Base-by-base conservation (phyloP, 352 stramenopile species). In the Pythium oligandrum region DNA sequence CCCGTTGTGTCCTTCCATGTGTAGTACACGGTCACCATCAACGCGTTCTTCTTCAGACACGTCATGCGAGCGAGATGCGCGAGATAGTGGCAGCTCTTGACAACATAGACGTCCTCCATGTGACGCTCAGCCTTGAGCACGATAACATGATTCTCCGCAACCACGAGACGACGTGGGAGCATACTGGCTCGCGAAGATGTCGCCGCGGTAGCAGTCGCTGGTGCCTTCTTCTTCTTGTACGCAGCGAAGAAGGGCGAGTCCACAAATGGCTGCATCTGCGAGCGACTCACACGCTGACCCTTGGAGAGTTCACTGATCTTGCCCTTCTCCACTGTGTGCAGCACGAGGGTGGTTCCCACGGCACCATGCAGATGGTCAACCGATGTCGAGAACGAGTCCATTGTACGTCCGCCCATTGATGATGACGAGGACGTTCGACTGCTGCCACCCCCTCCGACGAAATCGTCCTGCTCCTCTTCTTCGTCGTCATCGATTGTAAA, bases 11-110 rank as follows among this genome's bases (percentile, higher is more conserved):
- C 51, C 53, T 86, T 80, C 71, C 73, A 91, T 69, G 83, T 91
- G 82, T 92, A 90, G 67, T 95, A 93, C 46, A 95, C 67, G 10
- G 72, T 92, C 4, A 95, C 83, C 82, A 93, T 89, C 40, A 93
- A 68, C 26, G 80, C 78, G 39, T 93, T 95, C 68, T 95, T 95
- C 64, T 93, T 95, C 56, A 93, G 65, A 58, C 78, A 93, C 44
- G 84, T 95, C 82, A 95, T 95, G 54, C 84, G 77, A 31, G 64
- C 73, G 33, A 95, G 63, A 55, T 93, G 78, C 30, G 68, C 68
- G 43, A 95, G 60, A 33, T 74, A 54, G 55, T 95, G 84, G 46
- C 74, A 88, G 9, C 76, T 90, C 53, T 91, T 91, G 47, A 94
- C 78, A 7, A 71, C 48, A 57, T 86, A 90, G 37, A 91, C 52